These are phyloP conservation scores for Backusella macrospora DNA, from an alignment of 192 early-diverging fungal species.

Conservation along the genomic window DNA sequence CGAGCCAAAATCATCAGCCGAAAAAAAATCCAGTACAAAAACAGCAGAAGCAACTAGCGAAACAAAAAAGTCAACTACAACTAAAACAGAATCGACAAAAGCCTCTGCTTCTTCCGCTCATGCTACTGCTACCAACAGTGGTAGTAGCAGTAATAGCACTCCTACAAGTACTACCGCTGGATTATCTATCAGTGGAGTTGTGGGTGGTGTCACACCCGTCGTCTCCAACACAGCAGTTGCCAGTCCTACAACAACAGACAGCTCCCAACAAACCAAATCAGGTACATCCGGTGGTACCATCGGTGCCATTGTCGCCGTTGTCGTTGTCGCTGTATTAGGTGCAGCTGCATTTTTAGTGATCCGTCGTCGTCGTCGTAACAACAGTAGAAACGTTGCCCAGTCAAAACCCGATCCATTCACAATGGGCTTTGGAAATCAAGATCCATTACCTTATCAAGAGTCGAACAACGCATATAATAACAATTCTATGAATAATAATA, in stretches of 20 bases:
- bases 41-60: background rate
- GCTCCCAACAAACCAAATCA: background rate
- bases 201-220: background rate
- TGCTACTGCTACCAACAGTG: background rate
- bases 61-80: background rate
- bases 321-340: slow-evolving; percentile 25
- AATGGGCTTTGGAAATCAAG: slow-evolving; percentile 34
- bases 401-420: slow-evolving; percentile 30
- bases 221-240: background rate
- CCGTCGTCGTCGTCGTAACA: background rate
- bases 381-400: background rate
- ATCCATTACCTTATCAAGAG: slow-evolving; percentile 1
- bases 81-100: background rate
- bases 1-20: background rate
- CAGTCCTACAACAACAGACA: background rate
- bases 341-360: slow-evolving; percentile 30
- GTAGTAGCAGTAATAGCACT: background rate
- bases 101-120: background rate
- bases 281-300: slow-evolving; percentile 30
- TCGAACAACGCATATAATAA: background rate
- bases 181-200: background rate
- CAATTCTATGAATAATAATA: background rate
- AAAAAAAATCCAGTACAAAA: background rate
- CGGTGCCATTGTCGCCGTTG: slow-evolving; percentile 39
- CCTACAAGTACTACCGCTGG: background rate